phyloP scores from a whole-genome alignment of 1,284 basidiomycete species.

The Taiwanofungus camphoratus region DNA sequence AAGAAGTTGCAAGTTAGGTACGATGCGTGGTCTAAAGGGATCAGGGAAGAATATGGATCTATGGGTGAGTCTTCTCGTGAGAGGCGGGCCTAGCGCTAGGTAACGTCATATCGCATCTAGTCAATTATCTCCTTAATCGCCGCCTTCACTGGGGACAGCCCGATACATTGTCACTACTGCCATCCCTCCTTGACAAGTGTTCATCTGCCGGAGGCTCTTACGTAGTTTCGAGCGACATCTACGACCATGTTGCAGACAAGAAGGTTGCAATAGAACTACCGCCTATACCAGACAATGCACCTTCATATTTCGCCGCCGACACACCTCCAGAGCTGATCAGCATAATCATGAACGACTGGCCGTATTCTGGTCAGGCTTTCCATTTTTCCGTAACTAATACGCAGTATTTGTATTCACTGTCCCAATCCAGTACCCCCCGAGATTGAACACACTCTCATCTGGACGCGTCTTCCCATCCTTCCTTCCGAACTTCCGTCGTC shows the following conservation, averaged over 20 bases:
- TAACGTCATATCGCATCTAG: slow-evolving; percentile 29
- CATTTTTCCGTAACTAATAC: slow-evolving; percentile 4
- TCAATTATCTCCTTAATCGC: slow-evolving; percentile 57
- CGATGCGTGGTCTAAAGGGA: slow-evolving; percentile 47
- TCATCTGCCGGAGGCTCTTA: not conserved
- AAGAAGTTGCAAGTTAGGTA: slow-evolving; percentile 62
- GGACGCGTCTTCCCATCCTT: slow-evolving; percentile 67
- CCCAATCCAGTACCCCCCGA: slow-evolving; percentile 53
- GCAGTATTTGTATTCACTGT: slow-evolving; percentile 1
- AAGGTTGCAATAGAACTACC: slow-evolving; percentile 16
- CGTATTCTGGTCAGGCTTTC: slow-evolving; percentile 62
- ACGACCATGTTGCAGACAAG: not conserved
- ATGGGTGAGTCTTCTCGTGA: slow-evolving; percentile 39
- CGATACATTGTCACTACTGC: slow-evolving; percentile 52
- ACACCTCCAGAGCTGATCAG: slow-evolving; percentile 55
- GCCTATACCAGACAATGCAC: slow-evolving; percentile 26
- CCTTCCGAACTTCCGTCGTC: slow-evolving; percentile 39
- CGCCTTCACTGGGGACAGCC: slow-evolving; percentile 70
- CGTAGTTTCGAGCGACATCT: not conserved
- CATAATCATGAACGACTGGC: slow-evolving; percentile 80
- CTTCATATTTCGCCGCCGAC: slow-evolving; percentile 59
- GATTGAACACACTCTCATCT: slow-evolving; percentile 71
- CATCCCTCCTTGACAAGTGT: slow-evolving; percentile 20
- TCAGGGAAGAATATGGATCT: slow-evolving; percentile 58
- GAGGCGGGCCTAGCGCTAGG: not conserved